Conservation (phyloP, 495 filamentous ascomycete species). For the Penicillium samsonianum region DNA sequence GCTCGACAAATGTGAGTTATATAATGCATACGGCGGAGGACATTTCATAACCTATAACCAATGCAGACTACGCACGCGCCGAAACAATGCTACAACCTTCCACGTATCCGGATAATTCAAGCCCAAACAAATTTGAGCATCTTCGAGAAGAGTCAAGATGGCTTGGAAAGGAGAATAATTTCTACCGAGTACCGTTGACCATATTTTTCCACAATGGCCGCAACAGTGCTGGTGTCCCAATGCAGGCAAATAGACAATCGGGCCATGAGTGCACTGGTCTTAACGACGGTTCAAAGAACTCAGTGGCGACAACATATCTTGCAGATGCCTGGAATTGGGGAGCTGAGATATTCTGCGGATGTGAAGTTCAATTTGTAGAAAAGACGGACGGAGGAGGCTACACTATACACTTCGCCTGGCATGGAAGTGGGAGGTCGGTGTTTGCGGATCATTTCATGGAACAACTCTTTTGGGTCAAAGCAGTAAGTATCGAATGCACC, state of each 20-base stretch:
- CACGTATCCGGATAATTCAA: slow-evolving; percentile 59
- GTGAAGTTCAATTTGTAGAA: slow-evolving; percentile 66
- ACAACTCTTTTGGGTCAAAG: slow-evolving; percentile 70
- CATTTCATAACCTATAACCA: slow-evolving; percentile 5
- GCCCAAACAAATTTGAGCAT: slow-evolving; percentile 56
- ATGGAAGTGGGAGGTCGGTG: slow-evolving; percentile 56
- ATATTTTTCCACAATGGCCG: slow-evolving; percentile 60
- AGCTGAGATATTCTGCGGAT: slow-evolving; percentile 72
- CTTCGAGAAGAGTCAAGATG: slow-evolving; percentile 56
- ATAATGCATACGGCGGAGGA: background rate
- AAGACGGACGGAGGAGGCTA: slow-evolving; percentile 56
- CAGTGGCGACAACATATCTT: slow-evolving; percentile 64
- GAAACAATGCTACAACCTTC: slow-evolving; percentile 59
- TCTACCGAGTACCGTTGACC: slow-evolving; percentile 59
- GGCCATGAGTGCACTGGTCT: slow-evolving; percentile 64
- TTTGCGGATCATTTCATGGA: slow-evolving; percentile 59
- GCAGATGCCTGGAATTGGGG: slow-evolving; percentile 77
- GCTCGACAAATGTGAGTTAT: slow-evolving; percentile 52
- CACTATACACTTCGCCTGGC: slow-evolving; percentile 66
- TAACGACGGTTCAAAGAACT: slow-evolving; percentile 69
- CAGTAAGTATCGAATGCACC: slow-evolving; percentile 50
- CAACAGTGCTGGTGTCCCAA: slow-evolving; percentile 62
- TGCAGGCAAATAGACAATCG: slow-evolving; percentile 58
- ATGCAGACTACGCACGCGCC: slow-evolving; percentile 57
- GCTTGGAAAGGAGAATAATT: slow-evolving; percentile 53